Conservation (phyloP, 2,329 filamentous ascomycete genomes). For the Fusarium neocosmosporiellum region DNA sequence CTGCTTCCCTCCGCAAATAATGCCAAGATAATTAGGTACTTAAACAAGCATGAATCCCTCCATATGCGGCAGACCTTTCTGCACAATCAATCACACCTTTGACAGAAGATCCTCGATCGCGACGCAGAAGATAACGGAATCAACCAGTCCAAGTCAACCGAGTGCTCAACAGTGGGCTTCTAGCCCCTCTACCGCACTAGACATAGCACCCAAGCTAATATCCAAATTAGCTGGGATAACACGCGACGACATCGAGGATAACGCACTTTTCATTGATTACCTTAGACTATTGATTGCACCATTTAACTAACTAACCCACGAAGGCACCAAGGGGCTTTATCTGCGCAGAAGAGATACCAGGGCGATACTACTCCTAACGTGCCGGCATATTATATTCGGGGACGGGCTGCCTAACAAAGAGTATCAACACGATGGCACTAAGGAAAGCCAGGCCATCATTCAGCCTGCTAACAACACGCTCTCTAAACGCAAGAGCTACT, state of each 20-base stretch:
- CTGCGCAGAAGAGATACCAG: not conserved
- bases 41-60: not conserved
- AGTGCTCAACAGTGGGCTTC: not conserved
- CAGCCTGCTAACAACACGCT: not conserved
- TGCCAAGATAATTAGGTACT: too few relatives aligned
- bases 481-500: not conserved
- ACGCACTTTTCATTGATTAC: not conserved
- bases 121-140: not conserved
- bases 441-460: not conserved
- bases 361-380: constrained; percentile 29
- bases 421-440: not conserved
- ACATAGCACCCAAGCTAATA: not conserved
- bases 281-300: constrained; percentile 9
- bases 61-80: not conserved
- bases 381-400: constrained; percentile 12
- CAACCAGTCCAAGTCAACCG: not conserved
- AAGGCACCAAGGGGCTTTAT: constrained; percentile 13
- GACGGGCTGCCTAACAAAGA: not conserved
- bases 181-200: not conserved
- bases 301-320: constrained; percentile 26
- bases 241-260: not conserved
- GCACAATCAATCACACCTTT: not conserved
- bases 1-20: not conserved
- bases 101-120: not conserved
- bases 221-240: not conserved